Percentiles rank a stretch among this genome's conserved stretches.
phyloP scores from a whole-genome alignment of 495 filamentous ascomycete genomes.

The Talaromyces wortmannii region DNA sequence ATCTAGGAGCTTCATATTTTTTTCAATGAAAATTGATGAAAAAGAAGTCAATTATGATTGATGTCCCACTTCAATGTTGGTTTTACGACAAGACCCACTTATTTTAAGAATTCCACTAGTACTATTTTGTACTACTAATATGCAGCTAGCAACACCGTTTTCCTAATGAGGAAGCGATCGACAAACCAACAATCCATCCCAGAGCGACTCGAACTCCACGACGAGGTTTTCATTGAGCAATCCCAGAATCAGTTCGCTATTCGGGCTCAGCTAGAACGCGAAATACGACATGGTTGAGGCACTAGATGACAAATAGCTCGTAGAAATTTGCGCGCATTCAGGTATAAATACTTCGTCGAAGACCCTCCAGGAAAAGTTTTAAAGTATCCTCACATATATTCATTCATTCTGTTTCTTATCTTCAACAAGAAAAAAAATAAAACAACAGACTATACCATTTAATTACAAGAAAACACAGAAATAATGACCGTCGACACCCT shows the following conservation, averaged over 20 bases:
- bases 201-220: no score
- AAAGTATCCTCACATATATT: no score
- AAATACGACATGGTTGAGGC: no score
- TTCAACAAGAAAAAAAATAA: not conserved
- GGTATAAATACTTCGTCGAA: not conserved
- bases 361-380: not conserved
- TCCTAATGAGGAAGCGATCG: not conserved
- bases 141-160: slow-evolving; percentile 1
- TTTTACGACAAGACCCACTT: not conserved
- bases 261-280: no score
- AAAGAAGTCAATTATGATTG: no score
- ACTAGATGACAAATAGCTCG: no score
- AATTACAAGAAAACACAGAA: not conserved
- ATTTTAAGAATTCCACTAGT: not conserved
- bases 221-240: no score
- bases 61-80: no score
- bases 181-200: not conserved
- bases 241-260: no score
- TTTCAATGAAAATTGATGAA: no score
- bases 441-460: no score
- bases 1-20: no score
- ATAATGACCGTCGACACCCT: slow-evolving; percentile 13
- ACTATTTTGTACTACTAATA: not conserved
- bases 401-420: not conserved
- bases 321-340: not conserved